Conservation (phyloP, 176 grass and related monocot genomes). For the Musa acuminata region DNA sequence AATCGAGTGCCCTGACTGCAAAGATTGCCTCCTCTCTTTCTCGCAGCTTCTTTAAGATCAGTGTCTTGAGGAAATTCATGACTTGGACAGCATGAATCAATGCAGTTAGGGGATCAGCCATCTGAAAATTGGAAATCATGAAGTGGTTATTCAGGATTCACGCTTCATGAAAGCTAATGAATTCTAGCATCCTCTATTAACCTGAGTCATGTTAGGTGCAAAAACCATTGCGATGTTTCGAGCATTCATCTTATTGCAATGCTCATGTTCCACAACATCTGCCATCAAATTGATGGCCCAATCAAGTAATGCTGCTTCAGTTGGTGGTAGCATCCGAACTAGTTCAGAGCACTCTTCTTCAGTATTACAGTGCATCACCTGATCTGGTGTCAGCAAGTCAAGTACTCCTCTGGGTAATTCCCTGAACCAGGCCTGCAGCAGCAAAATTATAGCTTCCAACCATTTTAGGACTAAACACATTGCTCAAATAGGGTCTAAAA, state of each 20-base stretch:
- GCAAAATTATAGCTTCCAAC: background rate
- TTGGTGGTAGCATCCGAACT: conserved; percentile 46
- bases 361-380: conserved; percentile 76
- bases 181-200: conserved; percentile 20
- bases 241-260: conserved; percentile 92
- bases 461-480: too few relatives aligned
- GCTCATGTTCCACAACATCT: conserved; percentile 74
- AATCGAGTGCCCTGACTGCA: conserved; percentile 17
- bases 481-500: too few relatives aligned
- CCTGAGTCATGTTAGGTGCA: conserved; percentile 98
- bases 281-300: conserved; percentile 92
- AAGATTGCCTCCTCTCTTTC: conserved; percentile 47
- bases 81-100: conserved; percentile 90
- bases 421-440: conserved; percentile 84
- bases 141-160: background rate
- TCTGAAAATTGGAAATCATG: conserved; percentile 45
- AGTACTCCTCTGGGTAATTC: conserved; percentile 75
- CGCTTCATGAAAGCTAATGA: background rate
- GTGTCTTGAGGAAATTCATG: conserved; percentile 88
- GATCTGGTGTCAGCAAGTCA: conserved; percentile 52
- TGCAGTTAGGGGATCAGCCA: conserved; percentile 86
- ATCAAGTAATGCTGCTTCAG: conserved; percentile 66
- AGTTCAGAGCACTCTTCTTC: conserved; percentile 66
- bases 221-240: conserved; percentile 93
- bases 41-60: conserved; percentile 61